phyloP scores from a whole-genome alignment of 2,329 filamentous ascomycete genomes.

The Cladosporium sp. region DNA sequence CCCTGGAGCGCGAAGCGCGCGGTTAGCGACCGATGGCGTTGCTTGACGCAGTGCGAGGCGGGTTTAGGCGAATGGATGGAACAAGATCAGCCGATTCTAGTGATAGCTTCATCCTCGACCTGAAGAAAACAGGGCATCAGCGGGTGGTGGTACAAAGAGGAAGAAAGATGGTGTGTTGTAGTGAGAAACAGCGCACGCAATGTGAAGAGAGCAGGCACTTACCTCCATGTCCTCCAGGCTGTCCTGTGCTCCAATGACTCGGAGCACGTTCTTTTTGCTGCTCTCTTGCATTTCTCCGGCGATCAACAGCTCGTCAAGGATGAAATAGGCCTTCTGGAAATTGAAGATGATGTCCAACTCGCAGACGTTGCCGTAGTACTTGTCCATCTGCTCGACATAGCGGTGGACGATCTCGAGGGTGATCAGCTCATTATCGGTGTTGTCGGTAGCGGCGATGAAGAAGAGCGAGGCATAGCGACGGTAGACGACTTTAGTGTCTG shows the following conservation, averaged over 20 bases:
- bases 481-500: conserved; percentile 98
- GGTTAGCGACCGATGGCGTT: conserved; percentile 17
- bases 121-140: conserved; percentile 33
- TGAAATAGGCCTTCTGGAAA: conserved; percentile 99
- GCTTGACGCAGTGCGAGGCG: conserved; percentile 18
- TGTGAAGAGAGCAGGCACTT: conserved; percentile 47
- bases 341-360: conserved; percentile 99
- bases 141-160: conserved; percentile 28
- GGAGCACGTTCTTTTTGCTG: conserved; percentile 97
- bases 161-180: conserved; percentile 1
- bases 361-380: conserved; percentile 99
- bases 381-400: conserved; percentile 99
- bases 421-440: conserved; percentile 97
- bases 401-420: conserved; percentile 98
- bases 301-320: conserved; percentile 91
- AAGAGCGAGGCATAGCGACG: conserved; percentile 97
- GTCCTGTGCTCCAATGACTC: conserved; percentile 96
- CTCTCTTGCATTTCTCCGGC: conserved; percentile 98
- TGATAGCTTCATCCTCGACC: conserved; percentile 44
- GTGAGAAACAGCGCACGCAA: not conserved
- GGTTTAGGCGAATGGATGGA: conserved; percentile 21
- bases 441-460: conserved; percentile 96
- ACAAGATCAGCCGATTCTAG: conserved; percentile 62
- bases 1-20: conserved; percentile 23
- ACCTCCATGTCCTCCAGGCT: conserved; percentile 99